phyloP scores from a whole-genome alignment of 441 rosid species.

The Theobroma grandiflorum region DNA sequence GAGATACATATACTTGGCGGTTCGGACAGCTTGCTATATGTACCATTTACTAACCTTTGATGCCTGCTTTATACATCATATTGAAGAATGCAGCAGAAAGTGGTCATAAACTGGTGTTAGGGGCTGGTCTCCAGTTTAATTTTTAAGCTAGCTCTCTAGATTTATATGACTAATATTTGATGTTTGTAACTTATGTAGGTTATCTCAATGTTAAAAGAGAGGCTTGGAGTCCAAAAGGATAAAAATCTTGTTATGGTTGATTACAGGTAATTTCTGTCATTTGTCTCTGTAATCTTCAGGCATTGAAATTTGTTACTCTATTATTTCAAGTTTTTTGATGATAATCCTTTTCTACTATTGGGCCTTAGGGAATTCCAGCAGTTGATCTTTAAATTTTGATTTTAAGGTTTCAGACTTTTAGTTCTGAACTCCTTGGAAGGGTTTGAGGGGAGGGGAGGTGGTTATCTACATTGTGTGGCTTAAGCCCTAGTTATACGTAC shows the following conservation, averaged over 20 bases:
- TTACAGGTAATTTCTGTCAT: slow-evolving; percentile 59
- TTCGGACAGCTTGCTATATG: not conserved
- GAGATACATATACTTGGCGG: not conserved
- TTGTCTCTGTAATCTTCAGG: slow-evolving; percentile 9
- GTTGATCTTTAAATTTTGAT: not conserved
- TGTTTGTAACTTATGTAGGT: slow-evolving; percentile 59
- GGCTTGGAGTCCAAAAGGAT: slow-evolving; percentile 75
- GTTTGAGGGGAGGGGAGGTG: too few species aligned
- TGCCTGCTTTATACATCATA: not conserved
- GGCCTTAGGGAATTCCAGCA: not conserved
- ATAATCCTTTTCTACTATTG: not conserved
- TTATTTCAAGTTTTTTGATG: not conserved
- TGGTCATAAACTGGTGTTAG: not conserved
- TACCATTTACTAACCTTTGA: not conserved
- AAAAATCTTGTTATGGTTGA: slow-evolving; percentile 77
- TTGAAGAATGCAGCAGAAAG: slow-evolving; percentile 5
- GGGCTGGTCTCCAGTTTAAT: slow-evolving; percentile 2
- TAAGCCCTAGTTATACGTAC: not conserved
- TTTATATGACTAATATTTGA: slow-evolving; percentile 15
- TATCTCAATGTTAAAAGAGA: slow-evolving; percentile 82
- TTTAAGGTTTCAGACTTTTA: not conserved
- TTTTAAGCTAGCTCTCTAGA: slow-evolving; percentile 6
- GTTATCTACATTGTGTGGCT: not conserved
- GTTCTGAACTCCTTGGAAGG: not conserved
- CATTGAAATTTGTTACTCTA: not conserved